phyloP scores from a whole-genome alignment of 768 basidiomycete genomes.

The Auriscalpium microsporum region DNA sequence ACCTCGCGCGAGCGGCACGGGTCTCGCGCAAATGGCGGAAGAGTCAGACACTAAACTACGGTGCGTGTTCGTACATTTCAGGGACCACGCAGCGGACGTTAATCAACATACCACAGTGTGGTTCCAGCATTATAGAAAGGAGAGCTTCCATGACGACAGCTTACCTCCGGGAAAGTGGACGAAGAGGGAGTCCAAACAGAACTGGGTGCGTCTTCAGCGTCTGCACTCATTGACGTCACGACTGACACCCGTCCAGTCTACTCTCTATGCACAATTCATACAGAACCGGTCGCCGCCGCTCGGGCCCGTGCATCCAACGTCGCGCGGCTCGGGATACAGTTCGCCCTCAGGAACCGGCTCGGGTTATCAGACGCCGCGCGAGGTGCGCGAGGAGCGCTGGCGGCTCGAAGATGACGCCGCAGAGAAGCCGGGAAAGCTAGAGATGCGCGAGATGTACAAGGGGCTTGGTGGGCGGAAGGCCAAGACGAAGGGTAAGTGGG shows the following conservation, averaged over 20 bases:
- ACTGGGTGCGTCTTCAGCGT: conserved; percentile 51
- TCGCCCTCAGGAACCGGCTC: conserved; percentile 31
- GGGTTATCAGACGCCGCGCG: conserved; percentile 73
- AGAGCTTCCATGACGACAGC: conserved; percentile 75
- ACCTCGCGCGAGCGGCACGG: conserved; percentile 69
- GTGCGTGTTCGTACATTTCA: conserved; percentile 31
- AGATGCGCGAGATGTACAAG: conserved; percentile 91
- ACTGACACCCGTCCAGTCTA: background rate
- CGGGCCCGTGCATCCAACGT: conserved; percentile 27
- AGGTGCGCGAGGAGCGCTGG: conserved; percentile 75
- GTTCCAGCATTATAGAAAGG: conserved; percentile 88
- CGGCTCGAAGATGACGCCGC: conserved; percentile 41
- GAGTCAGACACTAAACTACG: conserved; percentile 88
- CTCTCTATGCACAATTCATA: conserved; percentile 7
- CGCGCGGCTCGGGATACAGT: conserved; percentile 35
- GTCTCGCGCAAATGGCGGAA: conserved; percentile 84
- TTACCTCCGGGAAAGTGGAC: conserved; percentile 85
- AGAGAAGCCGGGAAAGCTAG: conserved; percentile 60
- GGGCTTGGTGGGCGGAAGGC: conserved; percentile 81
- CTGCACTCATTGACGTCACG: background rate
- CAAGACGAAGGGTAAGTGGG: conserved; percentile 65
- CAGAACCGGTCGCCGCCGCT: conserved; percentile 27
- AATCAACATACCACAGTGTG: conserved; percentile 51
- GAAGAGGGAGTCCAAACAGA: conserved; percentile 87
- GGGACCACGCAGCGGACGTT: background rate